Conservation (phyloP, 129 eudicot genomes). For the Logfia minima region DNA sequence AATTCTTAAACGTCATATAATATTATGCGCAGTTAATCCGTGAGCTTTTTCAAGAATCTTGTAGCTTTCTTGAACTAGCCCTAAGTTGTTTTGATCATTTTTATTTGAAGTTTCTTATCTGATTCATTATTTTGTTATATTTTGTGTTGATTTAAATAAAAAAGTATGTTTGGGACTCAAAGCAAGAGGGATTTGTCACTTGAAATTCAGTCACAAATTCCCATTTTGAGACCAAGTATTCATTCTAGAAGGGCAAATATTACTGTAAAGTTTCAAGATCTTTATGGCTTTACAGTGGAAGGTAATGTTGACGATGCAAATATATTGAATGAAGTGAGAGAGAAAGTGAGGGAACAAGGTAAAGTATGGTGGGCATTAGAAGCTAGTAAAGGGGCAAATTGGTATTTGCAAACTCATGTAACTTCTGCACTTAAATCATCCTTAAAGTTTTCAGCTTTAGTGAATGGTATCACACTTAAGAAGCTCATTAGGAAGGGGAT, state of each 20-base stretch:
- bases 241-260: constrained; percentile 92
- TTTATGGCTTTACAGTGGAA: constrained; percentile 93
- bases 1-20: neutral
- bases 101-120: neutral
- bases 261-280: constrained; percentile 85
- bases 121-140: neutral
- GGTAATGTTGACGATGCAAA: constrained; percentile 99
- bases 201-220: constrained; percentile 63
- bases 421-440: constrained; percentile 71
- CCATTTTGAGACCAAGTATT: constrained; percentile 81
- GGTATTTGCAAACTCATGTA: constrained; percentile 67
- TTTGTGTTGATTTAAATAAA: neutral
- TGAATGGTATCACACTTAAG: constrained; percentile 80
- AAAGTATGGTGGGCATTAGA: constrained; percentile 94
- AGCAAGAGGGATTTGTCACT: constrained; percentile 58
- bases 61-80: constrained; percentile 15
- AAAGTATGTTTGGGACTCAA: constrained; percentile 62
- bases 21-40: constrained; percentile 4
- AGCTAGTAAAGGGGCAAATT: constrained; percentile 84
- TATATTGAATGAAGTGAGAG: constrained; percentile 88
- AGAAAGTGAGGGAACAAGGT: constrained; percentile 89
- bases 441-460: constrained; percentile 64
- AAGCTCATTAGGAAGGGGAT: constrained; percentile 86
- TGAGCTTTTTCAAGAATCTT: constrained; percentile 12
- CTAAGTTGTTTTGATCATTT: neutral